Base-by-base conservation (phyloP, 2,329 filamentous ascomycete genomes). In the Aspergillus fischeri region DNA sequence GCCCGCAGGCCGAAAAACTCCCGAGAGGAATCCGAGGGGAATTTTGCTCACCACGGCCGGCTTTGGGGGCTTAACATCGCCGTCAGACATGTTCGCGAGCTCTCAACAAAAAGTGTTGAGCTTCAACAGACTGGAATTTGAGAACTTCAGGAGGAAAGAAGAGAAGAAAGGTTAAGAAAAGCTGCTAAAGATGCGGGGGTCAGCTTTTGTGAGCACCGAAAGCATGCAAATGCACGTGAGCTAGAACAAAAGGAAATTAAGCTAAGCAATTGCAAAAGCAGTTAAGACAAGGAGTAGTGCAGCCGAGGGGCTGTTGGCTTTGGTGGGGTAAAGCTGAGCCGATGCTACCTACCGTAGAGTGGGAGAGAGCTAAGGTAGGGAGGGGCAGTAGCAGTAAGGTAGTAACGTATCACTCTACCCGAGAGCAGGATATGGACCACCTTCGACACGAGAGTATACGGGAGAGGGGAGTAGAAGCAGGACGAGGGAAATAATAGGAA, bases 1-100 rank as follows among this genome's bases (percentile, higher is more conserved):
- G 60, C 60, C 9, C 20, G 24, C 25, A 29, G 32, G 20, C 35
- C 49, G 55, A 29, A 28, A 29, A 42, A 25, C 44, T 48, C 52
- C 51, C 53, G 38, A 51, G 49, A n/a, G 25, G 25, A 52, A 27
- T 11, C 52, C 10, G 28, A 28, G 28, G 49, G 28, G 27, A 35
- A 29, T n/a, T 25, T 25, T 61, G 59, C 75, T 69, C 72, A 78
- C 75, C 74, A 77, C 75, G 10, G 73, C 60, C 66, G 70, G 61
- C 58, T 75, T 73, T 41, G 68, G 67, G 51, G 71, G 70, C 53
- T 63, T 54, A 54, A 69, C 61, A 52, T 65, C 63, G 56, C 67
- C 73, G 61, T 74, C 71, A 60, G 75, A 72, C 75, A 77, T 77
- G 54, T 57, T 67, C 60, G 59, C 29, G 52, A 55, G 49, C 38